Conservation (phyloP, 805 yeast species). For the Lipomyces kockii region DNA sequence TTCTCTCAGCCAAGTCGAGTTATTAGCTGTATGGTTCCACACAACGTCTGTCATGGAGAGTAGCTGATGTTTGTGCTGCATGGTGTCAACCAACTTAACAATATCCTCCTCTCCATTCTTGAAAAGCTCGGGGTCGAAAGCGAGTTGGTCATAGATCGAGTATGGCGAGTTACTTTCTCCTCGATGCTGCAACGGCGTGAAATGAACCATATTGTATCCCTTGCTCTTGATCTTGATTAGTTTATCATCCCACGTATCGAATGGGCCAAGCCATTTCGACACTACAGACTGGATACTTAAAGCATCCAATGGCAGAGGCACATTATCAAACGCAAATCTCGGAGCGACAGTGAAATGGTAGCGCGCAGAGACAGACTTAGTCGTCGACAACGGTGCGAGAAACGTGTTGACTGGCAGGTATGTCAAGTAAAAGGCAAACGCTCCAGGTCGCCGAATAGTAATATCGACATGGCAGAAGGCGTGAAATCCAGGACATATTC, state of each 20-base stretch:
- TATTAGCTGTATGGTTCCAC: conserved; percentile 91
- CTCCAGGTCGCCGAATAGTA: conserved; percentile 72
- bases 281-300: conserved; percentile 82
- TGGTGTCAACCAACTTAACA: conserved; percentile 51
- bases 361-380: conserved; percentile 56
- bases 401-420: conserved; percentile 49
- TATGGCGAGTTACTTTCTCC: conserved; percentile 94
- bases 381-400: conserved; percentile 35
- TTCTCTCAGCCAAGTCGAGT: conserved; percentile 80
- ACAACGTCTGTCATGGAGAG: conserved; percentile 89
- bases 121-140: conserved; percentile 72
- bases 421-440: conserved; percentile 73
- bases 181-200: conserved; percentile 88
- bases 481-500: conserved; percentile 59
- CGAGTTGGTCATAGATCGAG: conserved; percentile 83
- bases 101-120: conserved; percentile 60
- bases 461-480: conserved; percentile 65
- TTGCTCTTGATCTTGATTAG: conserved; percentile 67
- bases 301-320: conserved; percentile 71
- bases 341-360: conserved; percentile 80
- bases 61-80: conserved; percentile 62
- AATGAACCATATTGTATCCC: conserved; percentile 94
- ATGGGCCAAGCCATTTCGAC: conserved; percentile 88
- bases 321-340: conserved; percentile 59
- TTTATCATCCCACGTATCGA: conserved; percentile 66